Base-by-base conservation (phyloP, 2,329 filamentous ascomycete genomes). In the Phialophora expanda region DNA sequence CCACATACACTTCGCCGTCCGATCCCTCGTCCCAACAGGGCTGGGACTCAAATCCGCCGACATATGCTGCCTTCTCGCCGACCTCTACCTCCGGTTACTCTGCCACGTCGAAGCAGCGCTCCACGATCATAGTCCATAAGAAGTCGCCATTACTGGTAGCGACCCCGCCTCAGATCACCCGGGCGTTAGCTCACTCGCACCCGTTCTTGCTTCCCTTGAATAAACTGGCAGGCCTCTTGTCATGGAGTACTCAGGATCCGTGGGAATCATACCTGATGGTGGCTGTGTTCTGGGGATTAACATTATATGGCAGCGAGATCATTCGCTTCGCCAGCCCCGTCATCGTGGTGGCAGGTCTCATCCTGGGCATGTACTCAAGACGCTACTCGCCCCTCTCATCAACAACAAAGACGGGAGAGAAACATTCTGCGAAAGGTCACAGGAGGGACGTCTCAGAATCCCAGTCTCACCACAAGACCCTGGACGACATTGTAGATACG, bases 251-350 rank as follows among this genome's bases (percentile, higher is more conserved):
- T 0, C 90, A 87, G 46, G 95, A 99, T 76, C 89, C 93, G 0
- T 99, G 94, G 94, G 93, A 98, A 82, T 97, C 93, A 82, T 99
- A 98, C 75, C 82, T 99, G 67, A 78, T 99, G 34, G 85, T 99
- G 2, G 89, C 89, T 20, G 84, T 81, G 34, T 99, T 97, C 76
- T 99, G 95, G 95, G 90, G 88, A 3, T 79, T 89, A 11, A 89
- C 92, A 14, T 83, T 97, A 22, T 98, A 98, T 76, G 93, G 93
- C 56, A 93, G 96, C 80, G 82, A 86, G 22, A 83, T 96, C n/a
- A 83, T 97, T 70, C 86, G 90, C 71, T 90, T 88, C 78, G 90
- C 90, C 0, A 95, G 93, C 0, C 95, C 95, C 2, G 83, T 98
- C 57, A 84, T 97, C 11, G 84, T 96, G 11, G 92, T 97, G 22